A percentile compares a stretch with the other conserved stretches of the same genome.
phyloP scores from a whole-genome alignment of 768 basidiomycete species.

The Leccinum aurantiacum region DNA sequence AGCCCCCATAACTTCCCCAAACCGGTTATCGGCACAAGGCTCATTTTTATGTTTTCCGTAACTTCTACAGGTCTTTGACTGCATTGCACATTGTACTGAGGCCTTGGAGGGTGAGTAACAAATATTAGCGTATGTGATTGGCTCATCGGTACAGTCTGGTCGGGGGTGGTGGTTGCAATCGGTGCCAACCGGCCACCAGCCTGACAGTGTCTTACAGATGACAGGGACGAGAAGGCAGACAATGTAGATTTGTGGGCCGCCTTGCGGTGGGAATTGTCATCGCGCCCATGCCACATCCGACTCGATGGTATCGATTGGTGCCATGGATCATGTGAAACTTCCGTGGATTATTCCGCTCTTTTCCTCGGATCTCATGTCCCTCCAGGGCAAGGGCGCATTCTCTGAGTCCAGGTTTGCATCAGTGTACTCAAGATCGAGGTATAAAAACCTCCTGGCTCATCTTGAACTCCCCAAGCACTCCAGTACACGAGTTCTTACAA shows the following conservation, averaged over 20 bases:
- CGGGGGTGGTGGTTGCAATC: neutral
- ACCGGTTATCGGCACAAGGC: neutral
- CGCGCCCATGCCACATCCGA: neutral
- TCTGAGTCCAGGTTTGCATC: neutral
- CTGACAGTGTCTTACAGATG: neutral
- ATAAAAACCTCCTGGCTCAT: constrained; percentile 10
- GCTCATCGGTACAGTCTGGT: neutral
- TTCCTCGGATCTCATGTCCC: constrained; percentile 6
- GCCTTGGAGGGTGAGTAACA: neutral
- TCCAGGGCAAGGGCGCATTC: neutral
- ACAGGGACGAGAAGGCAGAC: neutral
- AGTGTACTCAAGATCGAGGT: neutral
- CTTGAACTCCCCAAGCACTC: constrained; percentile 11
- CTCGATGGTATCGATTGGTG: neutral
- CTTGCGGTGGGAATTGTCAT: neutral
- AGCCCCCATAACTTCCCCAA: neutral
- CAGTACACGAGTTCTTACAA: constrained; percentile 7
- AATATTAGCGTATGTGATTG: neutral
- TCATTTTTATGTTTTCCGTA: neutral
- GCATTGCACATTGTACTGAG: neutral
- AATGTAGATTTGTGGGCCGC: neutral
- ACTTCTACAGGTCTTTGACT: neutral
- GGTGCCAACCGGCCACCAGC: neutral
- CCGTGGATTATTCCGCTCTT: neutral
- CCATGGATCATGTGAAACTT: neutral